Conservation (phyloP, 2,329 filamentous ascomycete genomes). For the Xylariaceae sp. region DNA sequence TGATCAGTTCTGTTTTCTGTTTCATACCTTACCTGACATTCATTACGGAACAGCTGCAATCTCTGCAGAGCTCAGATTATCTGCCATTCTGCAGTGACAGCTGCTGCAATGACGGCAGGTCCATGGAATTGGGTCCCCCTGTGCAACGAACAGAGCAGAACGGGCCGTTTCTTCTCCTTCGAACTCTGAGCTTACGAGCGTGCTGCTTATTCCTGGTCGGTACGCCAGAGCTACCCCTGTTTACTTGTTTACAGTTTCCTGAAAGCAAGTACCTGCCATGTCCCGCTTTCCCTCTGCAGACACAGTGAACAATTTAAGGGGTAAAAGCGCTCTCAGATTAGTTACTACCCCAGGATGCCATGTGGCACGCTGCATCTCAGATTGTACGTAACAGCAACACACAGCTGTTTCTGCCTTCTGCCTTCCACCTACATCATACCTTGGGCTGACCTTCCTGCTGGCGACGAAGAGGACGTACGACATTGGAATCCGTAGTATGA, state of each 20-base stretch:
- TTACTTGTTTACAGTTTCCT: background rate
- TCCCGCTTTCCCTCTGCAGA: background rate
- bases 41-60: background rate
- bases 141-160: background rate
- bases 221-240: background rate
- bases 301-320: background rate
- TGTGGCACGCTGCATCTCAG: slow-evolving; percentile 10
- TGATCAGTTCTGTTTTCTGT: background rate
- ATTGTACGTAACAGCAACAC: background rate
- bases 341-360: slow-evolving; percentile 1
- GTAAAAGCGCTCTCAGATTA: slow-evolving; percentile 10
- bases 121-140: slow-evolving; percentile 1
- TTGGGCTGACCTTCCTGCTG: too few relatives aligned
- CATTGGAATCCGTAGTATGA: too few relatives aligned
- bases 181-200: background rate
- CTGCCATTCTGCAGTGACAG: background rate
- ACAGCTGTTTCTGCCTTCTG: background rate
- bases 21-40: too few relatives aligned
- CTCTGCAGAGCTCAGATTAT: background rate
- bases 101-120: background rate
- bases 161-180: background rate
- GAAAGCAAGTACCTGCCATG: background rate
- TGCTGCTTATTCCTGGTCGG: background rate
- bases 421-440: background rate
- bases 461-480: too few relatives aligned